phyloP scores from a whole-genome alignment of 2,329 filamentous ascomycete species.

The Helicocarpus griseus region DNA sequence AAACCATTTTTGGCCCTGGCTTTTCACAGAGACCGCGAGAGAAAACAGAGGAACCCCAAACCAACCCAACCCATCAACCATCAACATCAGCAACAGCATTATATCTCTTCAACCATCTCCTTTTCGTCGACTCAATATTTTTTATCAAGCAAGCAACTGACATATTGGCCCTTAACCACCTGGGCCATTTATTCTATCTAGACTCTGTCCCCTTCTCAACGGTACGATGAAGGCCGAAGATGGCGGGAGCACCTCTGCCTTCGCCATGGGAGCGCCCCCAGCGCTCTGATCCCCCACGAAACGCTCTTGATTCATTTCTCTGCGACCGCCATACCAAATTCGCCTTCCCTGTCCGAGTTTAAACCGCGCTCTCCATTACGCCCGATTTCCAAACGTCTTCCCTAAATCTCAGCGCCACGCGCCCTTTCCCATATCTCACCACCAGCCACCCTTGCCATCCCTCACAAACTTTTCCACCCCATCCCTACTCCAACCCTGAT shows the following conservation, averaged over 20 bases:
- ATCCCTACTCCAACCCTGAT: not conserved
- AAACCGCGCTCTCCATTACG: not conserved
- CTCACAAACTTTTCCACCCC: not conserved
- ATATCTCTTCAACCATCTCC: not conserved
- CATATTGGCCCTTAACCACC: not conserved
- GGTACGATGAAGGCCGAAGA: constrained; percentile 60
- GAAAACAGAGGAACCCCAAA: no score
- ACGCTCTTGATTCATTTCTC: no score
- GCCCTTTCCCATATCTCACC: not conserved
- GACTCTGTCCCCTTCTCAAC: constrained; percentile 75
- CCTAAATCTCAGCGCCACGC: not conserved
- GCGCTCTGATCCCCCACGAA: constrained; percentile 15
- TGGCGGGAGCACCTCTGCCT: constrained; percentile 36
- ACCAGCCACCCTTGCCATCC: not conserved
- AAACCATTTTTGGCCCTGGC: constrained; percentile 9
- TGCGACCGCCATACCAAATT: not conserved
- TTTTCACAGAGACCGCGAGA: not conserved
- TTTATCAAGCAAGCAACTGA: not conserved
- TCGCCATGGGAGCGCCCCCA: constrained; percentile 37
- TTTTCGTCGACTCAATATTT: not conserved
- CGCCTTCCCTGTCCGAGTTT: not conserved
- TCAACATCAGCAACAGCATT: not conserved
- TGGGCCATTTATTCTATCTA: constrained; percentile 26
- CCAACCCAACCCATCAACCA: not conserved
- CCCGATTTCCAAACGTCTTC: no score